Evolutionary conservation across 768 basidiomycete genomes (phyloP), one percentile per base, ranked within the genome.

Genomic region (Trametes elegans): DNA sequence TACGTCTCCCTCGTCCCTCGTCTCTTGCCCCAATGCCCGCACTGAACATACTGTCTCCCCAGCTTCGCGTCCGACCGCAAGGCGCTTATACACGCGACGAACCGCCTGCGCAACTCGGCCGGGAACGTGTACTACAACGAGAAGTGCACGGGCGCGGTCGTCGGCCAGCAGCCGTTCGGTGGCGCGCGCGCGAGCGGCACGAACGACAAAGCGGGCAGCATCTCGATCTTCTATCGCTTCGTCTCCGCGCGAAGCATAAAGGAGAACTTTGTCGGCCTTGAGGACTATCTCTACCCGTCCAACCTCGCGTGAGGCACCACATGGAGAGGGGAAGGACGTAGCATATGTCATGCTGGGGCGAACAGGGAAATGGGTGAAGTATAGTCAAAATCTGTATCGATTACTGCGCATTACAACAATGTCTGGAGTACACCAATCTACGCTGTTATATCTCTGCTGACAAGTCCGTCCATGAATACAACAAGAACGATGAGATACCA

Each of bases 111-210:
- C 52, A 88, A 96, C 73, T 79, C 94, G 1, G 92, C 97, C 3
- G 97, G 97, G 3, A 99, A 98, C 70, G 85, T 96, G 52, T 99
- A 99, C 76, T 93, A 94, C 75, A 98, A 98, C 71, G 95, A 98
- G 64, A 95, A 96, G 71, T 98, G 93, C 73, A 99, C 96, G 1
- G 93, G 93, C 28, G 94, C 93, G n/a, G 90, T 92, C 44, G 93
- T 98, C 31, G 96, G 94, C 8, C 95, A 98, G 70, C 95, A 99
- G 72, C 96, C 97, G 10, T 99, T 99, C 68, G 97, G 97, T 43
- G 97, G 97, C 27, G 91, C 85, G 2, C 84, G 95, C 32, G 90
- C 80, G 28, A 92, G 89, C 66, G 96, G 97, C 26, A 99, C 96
- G 59, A 98, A 98, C 76, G 97, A 98, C 72, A 99, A 98, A 75